phyloP scores from a whole-genome alignment of 257 asterid genomes.

The Solanum etuberosum region DNA sequence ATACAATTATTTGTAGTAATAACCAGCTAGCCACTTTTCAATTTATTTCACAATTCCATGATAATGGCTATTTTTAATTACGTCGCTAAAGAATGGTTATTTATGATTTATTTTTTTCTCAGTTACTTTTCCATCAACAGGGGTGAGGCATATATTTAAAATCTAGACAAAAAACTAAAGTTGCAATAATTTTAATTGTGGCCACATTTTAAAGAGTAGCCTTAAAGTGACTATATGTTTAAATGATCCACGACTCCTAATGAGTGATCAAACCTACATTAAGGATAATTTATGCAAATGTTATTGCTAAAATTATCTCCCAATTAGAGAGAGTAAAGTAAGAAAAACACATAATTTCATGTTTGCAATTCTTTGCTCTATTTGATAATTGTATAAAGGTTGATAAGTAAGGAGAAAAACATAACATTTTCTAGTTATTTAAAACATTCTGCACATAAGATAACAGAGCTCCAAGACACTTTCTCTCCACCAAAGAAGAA shows the following conservation, averaged over 20 bases:
- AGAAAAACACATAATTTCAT: not conserved
- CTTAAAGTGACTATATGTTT: not conserved
- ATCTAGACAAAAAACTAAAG: not conserved
- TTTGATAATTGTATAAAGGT: not conserved
- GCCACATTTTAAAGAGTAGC: not conserved
- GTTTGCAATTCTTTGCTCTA: not conserved
- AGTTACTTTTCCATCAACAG: not conserved
- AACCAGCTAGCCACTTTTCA: not conserved
- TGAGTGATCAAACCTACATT: not conserved
- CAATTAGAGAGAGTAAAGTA: not conserved
- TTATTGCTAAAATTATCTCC: not conserved
- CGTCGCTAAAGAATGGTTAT: not conserved
- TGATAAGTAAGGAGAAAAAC: not conserved
- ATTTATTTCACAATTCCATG: not conserved
- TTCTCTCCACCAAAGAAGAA: not conserved
- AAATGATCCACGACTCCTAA: not conserved
- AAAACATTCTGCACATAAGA: not conserved
- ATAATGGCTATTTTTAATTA: not conserved
- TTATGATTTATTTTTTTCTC: not conserved
- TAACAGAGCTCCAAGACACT: not conserved
- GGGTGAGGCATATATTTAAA: not conserved
- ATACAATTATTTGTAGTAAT: not conserved
- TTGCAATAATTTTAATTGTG: not conserved
- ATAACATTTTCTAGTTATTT: not conserved
- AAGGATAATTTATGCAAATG: not conserved